These are phyloP conservation scores for Penicillium thymicola DNA, from an alignment of 2,329 filamentous ascomycete species.

Conservation along the genomic window DNA sequence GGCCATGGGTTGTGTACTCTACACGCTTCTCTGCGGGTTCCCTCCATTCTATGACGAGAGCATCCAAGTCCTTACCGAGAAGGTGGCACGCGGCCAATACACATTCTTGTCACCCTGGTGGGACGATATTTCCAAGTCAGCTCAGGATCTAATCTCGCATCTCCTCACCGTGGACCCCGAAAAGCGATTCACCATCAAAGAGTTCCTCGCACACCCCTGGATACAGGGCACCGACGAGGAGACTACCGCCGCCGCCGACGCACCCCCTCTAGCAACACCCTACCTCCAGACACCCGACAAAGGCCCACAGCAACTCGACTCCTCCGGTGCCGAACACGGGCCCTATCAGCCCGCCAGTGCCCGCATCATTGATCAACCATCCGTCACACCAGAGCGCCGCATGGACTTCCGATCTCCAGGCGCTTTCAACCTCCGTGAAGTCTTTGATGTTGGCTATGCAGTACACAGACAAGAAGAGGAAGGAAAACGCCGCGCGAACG, in stretches of 20 bases:
- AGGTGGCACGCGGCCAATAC: conserved; percentile 93
- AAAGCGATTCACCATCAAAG: conserved; percentile 86
- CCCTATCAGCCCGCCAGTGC: conserved; percentile 48
- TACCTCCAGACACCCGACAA: conserved; percentile 56
- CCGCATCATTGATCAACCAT: conserved; percentile 57
- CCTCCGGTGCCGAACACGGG: conserved; percentile 39
- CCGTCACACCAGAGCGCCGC: conserved; percentile 58
- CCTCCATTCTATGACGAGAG: conserved; percentile 98
- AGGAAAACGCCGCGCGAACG: conserved; percentile 82
- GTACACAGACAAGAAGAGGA: conserved; percentile 97
- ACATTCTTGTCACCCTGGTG: conserved; percentile 99
- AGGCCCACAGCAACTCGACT: conserved; percentile 54
- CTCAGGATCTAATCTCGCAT: conserved; percentile 90
- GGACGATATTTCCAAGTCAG: conserved; percentile 95
- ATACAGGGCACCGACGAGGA: conserved; percentile 68
- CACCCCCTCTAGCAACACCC: conserved; percentile 69
- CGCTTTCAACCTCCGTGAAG: conserved; percentile 90
- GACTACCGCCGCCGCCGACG: conserved; percentile 65
- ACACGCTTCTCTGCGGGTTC: conserved; percentile 95
- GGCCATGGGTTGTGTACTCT: conserved; percentile 93
- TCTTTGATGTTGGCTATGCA: conserved; percentile 97
- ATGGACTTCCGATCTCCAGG: conserved; percentile 94
- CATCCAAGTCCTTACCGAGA: conserved; percentile 94
- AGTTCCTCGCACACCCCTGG: conserved; percentile 96
- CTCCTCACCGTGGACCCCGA: conserved; percentile 91